Evolutionary conservation across 768 basidiomycete genomes (phyloP), one percentile per base, ranked within the genome.

Genomic region (Tulasnella sp.): DNA sequence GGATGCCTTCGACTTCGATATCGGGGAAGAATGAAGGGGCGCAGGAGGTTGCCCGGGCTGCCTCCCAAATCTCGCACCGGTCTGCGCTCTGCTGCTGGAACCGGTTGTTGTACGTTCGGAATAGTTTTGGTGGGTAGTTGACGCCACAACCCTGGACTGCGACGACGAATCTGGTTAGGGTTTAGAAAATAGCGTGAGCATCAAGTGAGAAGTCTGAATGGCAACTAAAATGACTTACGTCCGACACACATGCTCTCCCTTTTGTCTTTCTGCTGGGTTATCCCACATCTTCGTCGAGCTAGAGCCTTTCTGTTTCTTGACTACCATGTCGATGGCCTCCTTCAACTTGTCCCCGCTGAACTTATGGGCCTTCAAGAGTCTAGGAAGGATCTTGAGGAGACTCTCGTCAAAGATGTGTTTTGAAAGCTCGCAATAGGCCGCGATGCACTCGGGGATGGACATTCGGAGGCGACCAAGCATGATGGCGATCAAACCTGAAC

Each of bases 391-490:
- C 22, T n/a, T 34, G 15, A 72, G 8, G 22, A 49, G 49, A 31
- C 40, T 72, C 34, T 31, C 29, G n/a, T 40, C 76, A 77, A 85
- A 85, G 11, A 85, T 82, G n/a, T 80, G 76, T 37, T 79, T 79
- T 9, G 83, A 79, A 7, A 85, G 72, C 11, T 67, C 72, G 4
- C 77, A 75, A 69, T 84, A 85, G 12, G 75, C 80, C 1, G 78
- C 67, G 64, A 82, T 82, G 75, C 83, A 83, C 70, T 85, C 80
- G 34, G 82, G 79, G n/a, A 85, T 77, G 0, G 83, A 54, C 82
- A 84, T 83, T 25, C 80, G 81, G 14, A 85, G 81, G 6, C 84
- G 80, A 15, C 84, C 84, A 11, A 85, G 81, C 83, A 85, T 84
- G n/a, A 85, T 80, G 2, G 83, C 83, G n/a, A 84, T 84, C 19